phyloP scores from a whole-genome alignment of 1,284 basidiomycete species.

The Tausonia pullulans region DNA sequence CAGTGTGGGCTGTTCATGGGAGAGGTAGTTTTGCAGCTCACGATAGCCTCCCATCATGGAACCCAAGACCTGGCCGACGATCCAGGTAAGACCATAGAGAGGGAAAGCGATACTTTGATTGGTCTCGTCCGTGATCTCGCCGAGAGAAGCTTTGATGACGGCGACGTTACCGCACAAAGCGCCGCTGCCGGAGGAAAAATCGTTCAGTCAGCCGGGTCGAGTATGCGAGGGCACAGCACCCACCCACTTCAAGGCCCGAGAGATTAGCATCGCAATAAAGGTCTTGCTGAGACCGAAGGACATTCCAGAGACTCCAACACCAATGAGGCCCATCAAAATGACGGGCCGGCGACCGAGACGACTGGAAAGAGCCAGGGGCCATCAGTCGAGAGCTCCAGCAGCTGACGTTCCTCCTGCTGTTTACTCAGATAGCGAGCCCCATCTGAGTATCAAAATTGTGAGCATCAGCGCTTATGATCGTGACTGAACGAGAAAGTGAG shows the following conservation, averaged over 20 bases:
- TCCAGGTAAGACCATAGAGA: constrained; percentile 34
- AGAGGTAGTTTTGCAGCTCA: too few relatives aligned
- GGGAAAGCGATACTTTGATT: constrained; percentile 31
- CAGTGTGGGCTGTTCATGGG: too few relatives aligned
- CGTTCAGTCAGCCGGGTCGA: too few relatives aligned
- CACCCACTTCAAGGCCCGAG: not conserved
- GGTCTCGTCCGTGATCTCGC: constrained; percentile 33
- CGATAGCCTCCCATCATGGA: constrained; percentile 26
- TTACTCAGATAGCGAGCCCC: not conserved
- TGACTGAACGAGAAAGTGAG: constrained; percentile 16
- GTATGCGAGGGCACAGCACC: not conserved
- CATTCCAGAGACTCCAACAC: constrained; percentile 6
- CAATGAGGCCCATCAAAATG: constrained; percentile 4
- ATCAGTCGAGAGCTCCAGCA: not conserved
- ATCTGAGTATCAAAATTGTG: not conserved
- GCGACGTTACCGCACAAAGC: constrained; percentile 34
- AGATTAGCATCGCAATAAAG: constrained; percentile 27
- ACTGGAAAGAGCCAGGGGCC: not conserved
- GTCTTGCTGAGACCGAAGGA: constrained; percentile 28
- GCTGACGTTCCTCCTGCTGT: not conserved
- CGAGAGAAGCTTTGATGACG: constrained; percentile 31
- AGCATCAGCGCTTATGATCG: not conserved
- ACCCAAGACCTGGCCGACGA: constrained; percentile 13
- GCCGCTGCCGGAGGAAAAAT: constrained; percentile 21
- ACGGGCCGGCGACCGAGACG: constrained; percentile 7